Base-by-base conservation (phyloP, 148 eudicot species). In the Arbutus unedo region DNA sequence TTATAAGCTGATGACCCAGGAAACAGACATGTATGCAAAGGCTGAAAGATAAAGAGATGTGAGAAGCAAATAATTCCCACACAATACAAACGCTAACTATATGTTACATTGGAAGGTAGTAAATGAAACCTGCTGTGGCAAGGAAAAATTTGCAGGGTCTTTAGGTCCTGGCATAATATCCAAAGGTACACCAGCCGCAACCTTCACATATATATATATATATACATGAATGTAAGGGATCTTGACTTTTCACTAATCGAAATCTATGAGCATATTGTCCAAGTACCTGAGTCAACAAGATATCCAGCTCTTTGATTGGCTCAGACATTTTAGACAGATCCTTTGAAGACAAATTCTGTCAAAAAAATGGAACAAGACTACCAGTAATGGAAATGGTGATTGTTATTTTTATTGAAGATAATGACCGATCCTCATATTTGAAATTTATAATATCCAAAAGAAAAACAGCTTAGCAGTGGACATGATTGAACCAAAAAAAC, bases 111-210 rank as follows among this genome's bases (percentile, higher is more conserved):
- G 25, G 76, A 47, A 81, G 19, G 8, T 76, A 10, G 47, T 67
- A 70, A 66, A 71, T 72, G 53, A 85, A 76, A 96, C 99, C 98
- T 96, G 99, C 84, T 96, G 99, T 31, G 99, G 99, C 82, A 96
- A 84, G 67, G 98, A 67, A 59, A 88, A 93, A 89, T 96, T 96
- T 82, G 98, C 92, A 41, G 99, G 99, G 81, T 96, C 98, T 86
- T 88, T 88, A 74, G 87, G 76, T 67, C 99, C 99, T 45, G 99
- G 91, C 99, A 96, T 94, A 86, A 96, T 94, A 90, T 96, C 99
- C 82, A 96, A 19, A 57, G 97, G 91, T 50, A 94, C 85, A 82
- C 93, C 90, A 64, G 95, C 93, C 86, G 97, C 98, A 91, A 94
- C 88, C 99, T 96, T 87, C 92, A 86, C 44, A 82, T 6, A 66